Evolutionary conservation across 1,139 yeast species (phyloP).

Genomic region (Sugiyamaella pinicola): DNA sequence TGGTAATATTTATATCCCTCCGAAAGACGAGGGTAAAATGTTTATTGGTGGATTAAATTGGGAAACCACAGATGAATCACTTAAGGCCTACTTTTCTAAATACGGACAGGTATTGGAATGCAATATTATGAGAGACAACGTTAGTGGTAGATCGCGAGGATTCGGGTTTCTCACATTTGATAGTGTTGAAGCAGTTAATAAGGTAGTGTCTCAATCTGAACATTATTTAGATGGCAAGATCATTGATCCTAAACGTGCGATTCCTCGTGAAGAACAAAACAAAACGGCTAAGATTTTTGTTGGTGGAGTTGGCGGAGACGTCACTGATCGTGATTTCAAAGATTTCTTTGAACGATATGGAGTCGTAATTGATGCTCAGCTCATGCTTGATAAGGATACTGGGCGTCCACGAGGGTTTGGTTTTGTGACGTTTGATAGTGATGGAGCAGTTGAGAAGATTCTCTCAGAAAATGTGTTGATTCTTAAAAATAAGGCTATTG

Average conservation of each 20-base stretch:
- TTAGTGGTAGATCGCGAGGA: slow-evolving; percentile 93
- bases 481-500: slow-evolving; percentile 89
- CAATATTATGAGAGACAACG: slow-evolving; percentile 90
- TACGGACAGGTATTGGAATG: slow-evolving; percentile 90
- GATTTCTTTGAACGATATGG: slow-evolving; percentile 90
- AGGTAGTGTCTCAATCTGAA: slow-evolving; percentile 73
- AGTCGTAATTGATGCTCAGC: slow-evolving; percentile 91
- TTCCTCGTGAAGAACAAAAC: slow-evolving; percentile 97
- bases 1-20: slow-evolving; percentile 46
- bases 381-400: slow-evolving; percentile 97
- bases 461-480: slow-evolving; percentile 80
- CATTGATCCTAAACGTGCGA: slow-evolving; percentile 97
- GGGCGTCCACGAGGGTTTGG: slow-evolving; percentile 99
- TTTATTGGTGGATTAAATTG: slow-evolving; percentile 97
- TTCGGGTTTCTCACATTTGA: slow-evolving; percentile 93
- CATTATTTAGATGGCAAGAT: slow-evolving; percentile 95
- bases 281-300: slow-evolving; percentile 96
- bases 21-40: slow-evolving; percentile 77
- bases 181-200: slow-evolving; percentile 80
- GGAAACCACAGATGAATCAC: slow-evolving; percentile 87
- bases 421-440: slow-evolving; percentile 92
- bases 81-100: slow-evolving; percentile 80
- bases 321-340: slow-evolving; percentile 88
- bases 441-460: slow-evolving; percentile 92
- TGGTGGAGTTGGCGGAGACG: slow-evolving; percentile 97